Percentiles rank a stretch among this genome's conserved stretches.
phyloP scores from a whole-genome alignment of 2,329 filamentous ascomycete species.

The Botrytis byssoidea region DNA sequence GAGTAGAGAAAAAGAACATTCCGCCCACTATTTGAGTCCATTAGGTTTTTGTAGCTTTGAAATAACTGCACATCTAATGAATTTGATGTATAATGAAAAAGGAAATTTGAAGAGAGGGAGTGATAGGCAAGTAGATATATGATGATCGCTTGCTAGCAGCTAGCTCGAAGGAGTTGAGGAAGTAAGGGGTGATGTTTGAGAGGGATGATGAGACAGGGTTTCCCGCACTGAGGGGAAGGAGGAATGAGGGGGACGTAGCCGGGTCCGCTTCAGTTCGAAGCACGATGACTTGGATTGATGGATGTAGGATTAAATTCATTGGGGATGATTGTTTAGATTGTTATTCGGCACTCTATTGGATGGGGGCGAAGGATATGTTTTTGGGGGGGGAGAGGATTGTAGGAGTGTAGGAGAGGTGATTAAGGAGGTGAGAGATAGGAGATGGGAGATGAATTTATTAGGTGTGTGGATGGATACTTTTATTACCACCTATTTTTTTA shows the following conservation, averaged over 20 bases:
- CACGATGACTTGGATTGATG: background rate
- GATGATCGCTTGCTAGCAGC: background rate
- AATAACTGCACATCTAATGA: background rate
- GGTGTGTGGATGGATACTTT: too few relatives aligned
- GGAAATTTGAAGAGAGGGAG: background rate
- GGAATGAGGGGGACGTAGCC: background rate
- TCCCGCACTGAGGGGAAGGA: background rate
- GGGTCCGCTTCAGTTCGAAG: background rate
- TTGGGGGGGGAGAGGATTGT: too few relatives aligned
- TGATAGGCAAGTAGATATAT: background rate
- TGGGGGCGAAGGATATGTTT: background rate
- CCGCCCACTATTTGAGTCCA: background rate
- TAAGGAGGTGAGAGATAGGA: too few relatives aligned
- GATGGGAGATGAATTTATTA: too few relatives aligned
- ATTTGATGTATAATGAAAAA: background rate
- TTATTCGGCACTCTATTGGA: background rate
- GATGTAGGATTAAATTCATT: background rate
- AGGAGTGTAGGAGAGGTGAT: too few relatives aligned
- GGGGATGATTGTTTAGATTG: background rate
- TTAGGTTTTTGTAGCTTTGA: background rate
- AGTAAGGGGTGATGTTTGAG: background rate
- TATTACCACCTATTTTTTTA: background rate
- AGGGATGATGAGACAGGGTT: background rate
- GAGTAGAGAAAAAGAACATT: background rate
- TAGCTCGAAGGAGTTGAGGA: background rate